phyloP scores from a whole-genome alignment of 495 filamentous ascomycete genomes.

The Filosporella fistucella region DNA sequence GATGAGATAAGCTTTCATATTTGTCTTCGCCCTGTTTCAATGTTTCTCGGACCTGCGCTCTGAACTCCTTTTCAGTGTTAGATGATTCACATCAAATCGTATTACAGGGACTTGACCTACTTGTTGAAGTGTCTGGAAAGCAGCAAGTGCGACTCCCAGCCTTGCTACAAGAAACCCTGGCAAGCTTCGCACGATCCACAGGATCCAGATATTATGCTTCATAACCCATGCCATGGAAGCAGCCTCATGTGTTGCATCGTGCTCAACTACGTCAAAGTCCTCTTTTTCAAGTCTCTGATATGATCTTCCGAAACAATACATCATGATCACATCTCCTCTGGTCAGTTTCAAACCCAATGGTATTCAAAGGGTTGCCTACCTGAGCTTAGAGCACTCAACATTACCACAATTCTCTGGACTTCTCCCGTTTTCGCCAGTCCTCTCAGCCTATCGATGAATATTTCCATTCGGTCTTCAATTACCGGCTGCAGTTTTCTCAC shows the following conservation, averaged over 20 bases:
- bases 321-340: slow-evolving; percentile 8
- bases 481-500: slow-evolving; percentile 8
- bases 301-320: slow-evolving; percentile 11
- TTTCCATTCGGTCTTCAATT: slow-evolving; percentile 1
- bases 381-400: slow-evolving; percentile 4
- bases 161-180: slow-evolving; percentile 1
- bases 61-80: not conserved
- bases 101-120: not conserved
- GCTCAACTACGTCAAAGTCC: slow-evolving; percentile 3
- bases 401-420: slow-evolving; percentile 1
- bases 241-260: slow-evolving; percentile 1
- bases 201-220: slow-evolving; percentile 11
- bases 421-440: slow-evolving; percentile 1
- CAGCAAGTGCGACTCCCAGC: not conserved
- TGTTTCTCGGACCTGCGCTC: not conserved
- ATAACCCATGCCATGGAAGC: not conserved
- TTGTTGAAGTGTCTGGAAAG: not conserved
- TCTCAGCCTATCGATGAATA: slow-evolving; percentile 1
- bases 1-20: not conserved
- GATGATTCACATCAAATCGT: not conserved
- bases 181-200: not conserved
- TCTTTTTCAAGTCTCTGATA: slow-evolving; percentile 1
- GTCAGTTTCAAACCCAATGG: not conserved
- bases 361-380: not conserved
- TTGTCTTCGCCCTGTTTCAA: not conserved